These are phyloP conservation scores for Fusarium circinatum DNA, from an alignment of 2,329 filamentous ascomycete genomes.

Conservation along the genomic window DNA sequence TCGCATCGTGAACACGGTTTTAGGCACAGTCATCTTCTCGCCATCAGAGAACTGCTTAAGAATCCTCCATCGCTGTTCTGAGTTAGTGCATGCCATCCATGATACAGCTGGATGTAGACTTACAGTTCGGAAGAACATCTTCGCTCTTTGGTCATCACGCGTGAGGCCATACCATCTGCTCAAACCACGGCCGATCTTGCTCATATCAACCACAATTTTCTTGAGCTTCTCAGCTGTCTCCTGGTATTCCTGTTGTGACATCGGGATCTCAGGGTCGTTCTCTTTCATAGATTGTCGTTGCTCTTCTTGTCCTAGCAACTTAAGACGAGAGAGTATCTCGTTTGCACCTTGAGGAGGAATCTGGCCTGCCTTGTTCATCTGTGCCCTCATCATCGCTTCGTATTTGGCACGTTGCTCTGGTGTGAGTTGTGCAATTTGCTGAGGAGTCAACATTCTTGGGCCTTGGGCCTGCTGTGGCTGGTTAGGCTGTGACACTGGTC, in stretches of 20 bases:
- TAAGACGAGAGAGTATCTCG: constrained; percentile 49
- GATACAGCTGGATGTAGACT: constrained; percentile 41
- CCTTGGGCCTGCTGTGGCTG: constrained; percentile 27
- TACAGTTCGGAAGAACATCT: constrained; percentile 64
- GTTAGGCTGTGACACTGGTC: constrained; percentile 42
- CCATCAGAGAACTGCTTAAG: constrained; percentile 64
- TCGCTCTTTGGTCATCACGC: constrained; percentile 60
- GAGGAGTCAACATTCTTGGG: constrained; percentile 43
- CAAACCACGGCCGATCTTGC: constrained; percentile 57
- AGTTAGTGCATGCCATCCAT: constrained; percentile 46
- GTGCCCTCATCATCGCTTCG: constrained; percentile 51
- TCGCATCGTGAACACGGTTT: constrained; percentile 63
- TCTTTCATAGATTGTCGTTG: constrained; percentile 53
- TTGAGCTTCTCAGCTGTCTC: constrained; percentile 58
- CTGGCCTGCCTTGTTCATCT: constrained; percentile 41
- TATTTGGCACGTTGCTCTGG: constrained; percentile 59
- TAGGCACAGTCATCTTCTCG: constrained; percentile 57
- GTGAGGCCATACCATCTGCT: constrained; percentile 60
- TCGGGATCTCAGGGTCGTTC: constrained; percentile 56
- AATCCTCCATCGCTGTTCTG: constrained; percentile 61
- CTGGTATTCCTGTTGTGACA: constrained; percentile 56
- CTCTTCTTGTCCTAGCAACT: constrained; percentile 53
- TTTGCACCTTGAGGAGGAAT: constrained; percentile 24
- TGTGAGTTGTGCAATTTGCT: constrained; percentile 53
- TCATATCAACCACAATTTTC: constrained; percentile 55